Evolutionary conservation across 345 rosid genomes (phyloP), one percentile per base, ranked within the genome.

Genomic region (Euphorbia pulcherrima): DNA sequence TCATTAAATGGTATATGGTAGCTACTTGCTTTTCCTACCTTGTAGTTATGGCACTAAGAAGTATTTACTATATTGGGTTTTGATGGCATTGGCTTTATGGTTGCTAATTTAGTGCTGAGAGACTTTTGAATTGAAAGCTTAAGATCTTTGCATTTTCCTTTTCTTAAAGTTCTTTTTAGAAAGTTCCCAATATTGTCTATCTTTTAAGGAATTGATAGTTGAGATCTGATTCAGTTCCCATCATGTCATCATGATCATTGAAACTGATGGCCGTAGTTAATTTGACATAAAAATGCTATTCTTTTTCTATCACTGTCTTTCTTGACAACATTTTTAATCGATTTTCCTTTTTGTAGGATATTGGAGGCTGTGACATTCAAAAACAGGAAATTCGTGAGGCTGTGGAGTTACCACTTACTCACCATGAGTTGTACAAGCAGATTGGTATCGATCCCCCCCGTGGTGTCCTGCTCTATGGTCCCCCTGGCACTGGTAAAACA

Each of bases 301-400:
- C 4, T 55, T 24, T 6, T n/a, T 12, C 24, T n/a, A n/a, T 23
- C 18, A 44, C 44, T 30, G 26, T 50, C 58, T 67, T 28, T 24
- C 2, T 7, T 37, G 35, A 27, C 30, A 28, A 11, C 23, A 2
- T 4, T 10, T 30, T 65, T 16, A 44, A 18, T 60, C 37, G 3
- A 33, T 51, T 56, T 39, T 18, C 0, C 10, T 44, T 26, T 52
- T 72, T 26, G 65, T 59, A 93, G 99, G 99, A 93, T 77, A 93
- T 93, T 77, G 99, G 99, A 77, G 99, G 99, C 61, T 93, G 99
- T 26, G 99, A 93, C 77, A 88, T 90, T 72, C 99, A 94, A 79
- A 94, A 94, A 73, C 99, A 94, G 83, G 99, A 94, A 74, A 93
- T 93, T 76, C 94, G 98, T n/a, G 98, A 93, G 82, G 98, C 98